Percentiles rank a stretch among this genome's conserved stretches.
These are phyloP conservation scores for Umbelopsis sp. DNA, from an alignment of 371 early-diverging fungal genomes.

Conservation along the genomic window DNA sequence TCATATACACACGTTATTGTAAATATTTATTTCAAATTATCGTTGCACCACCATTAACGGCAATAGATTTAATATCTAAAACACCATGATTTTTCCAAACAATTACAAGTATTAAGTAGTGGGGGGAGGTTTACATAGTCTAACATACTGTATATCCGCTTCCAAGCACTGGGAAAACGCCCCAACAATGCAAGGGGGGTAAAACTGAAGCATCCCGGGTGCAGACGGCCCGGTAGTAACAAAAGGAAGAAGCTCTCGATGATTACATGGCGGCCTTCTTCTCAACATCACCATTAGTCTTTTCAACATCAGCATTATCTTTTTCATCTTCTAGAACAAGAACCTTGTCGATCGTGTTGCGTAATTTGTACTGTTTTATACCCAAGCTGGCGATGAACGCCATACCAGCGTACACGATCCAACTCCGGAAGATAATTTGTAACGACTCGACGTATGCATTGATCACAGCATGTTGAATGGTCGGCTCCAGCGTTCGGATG, in stretches of 20 bases:
- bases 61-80: too few species aligned
- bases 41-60: too few species aligned
- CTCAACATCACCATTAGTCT: not conserved
- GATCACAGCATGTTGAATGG: conserved; percentile 3
- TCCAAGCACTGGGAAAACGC: too few species aligned
- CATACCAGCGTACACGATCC: conserved; percentile 19
- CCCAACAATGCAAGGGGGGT: too few species aligned
- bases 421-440: conserved; percentile 12
- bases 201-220: too few species aligned
- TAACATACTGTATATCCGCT: too few species aligned
- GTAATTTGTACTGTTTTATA: conserved; percentile 5
- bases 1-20: too few species aligned
- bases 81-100: too few species aligned
- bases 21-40: too few species aligned
- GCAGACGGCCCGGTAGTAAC: not conserved
- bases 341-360: conserved; percentile 3
- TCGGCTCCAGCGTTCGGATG: not conserved
- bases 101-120: too few species aligned
- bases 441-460: conserved; percentile 9
- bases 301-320: not conserved
- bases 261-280: not conserved
- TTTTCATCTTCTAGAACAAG: not conserved
- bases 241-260: not conserved
- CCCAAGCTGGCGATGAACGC: conserved; percentile 9
- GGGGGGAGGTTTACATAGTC: too few species aligned